Base-by-base conservation (phyloP, 2,329 filamentous ascomycete species). In the Ophiostoma novo-ulmi region DNA sequence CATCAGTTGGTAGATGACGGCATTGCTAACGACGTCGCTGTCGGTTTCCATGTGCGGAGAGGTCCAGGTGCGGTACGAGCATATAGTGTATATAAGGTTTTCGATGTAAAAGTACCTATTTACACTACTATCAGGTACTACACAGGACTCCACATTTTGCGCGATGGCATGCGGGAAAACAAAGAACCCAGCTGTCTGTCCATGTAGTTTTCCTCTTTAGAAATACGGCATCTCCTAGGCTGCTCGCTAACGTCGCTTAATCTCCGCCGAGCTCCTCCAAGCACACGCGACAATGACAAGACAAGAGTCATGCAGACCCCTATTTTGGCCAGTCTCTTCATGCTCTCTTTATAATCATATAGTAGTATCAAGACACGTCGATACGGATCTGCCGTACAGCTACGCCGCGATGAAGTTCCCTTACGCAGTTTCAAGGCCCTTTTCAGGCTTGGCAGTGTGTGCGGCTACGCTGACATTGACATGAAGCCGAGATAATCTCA, bases 51-150 rank as follows among this genome's bases (percentile, higher is more conserved):
- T 48, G 14, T 48, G 14, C 44, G 14, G 44, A 48, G 41, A 44
- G 44, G 44, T 48, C 14, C 17, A 48, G 44, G 14, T 48, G 44
- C 20, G 7, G 44, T 7, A 44, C 41, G 14, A 20, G 11, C 6
- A 20, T 20, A 20, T 44, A 6, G 41, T 44, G 44, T 7, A 0
- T 17, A 48, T 48, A 48, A 20, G 1, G 7, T 5, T 48, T 48
- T 2, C n/a, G 0, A 1, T n/a, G 17, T 48, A 8, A 8, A 20
- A 7, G 0, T n/a, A 2, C 0, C 5, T 48, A 48, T 48, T 8
- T n/a, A 8, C 44, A 48, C 44, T 20, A 4, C 13, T 44, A 14
- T 48, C 44, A 17, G 17, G 20, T 20, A 4, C 17, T 17, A 48
- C 20, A 48, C 44, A 7, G 20, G 44, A 48, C 44, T 48, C 44